A percentile compares a stretch with the other conserved stretches of the same genome.
Conservation (phyloP, 345 rosid species). For the Eucalyptus paniculata region DNA sequence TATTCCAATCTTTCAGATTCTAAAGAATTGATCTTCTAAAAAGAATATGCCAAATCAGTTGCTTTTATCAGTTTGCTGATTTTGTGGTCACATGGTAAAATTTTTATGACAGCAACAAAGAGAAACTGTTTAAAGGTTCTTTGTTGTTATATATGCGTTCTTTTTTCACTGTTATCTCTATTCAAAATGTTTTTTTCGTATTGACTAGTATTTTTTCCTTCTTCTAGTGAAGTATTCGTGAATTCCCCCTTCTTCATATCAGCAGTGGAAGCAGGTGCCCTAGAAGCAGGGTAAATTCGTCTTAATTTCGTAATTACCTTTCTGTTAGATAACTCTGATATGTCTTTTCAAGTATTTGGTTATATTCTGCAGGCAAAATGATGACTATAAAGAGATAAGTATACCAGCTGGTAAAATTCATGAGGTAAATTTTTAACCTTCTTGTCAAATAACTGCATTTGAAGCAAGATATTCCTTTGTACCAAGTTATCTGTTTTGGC, state of each 20-base stretch:
- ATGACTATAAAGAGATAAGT: constrained; percentile 77
- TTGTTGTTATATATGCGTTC: not conserved
- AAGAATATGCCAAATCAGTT: not conserved
- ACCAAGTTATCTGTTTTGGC: not conserved
- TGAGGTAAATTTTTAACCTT: constrained; percentile 40
- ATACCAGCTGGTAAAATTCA: constrained; percentile 69
- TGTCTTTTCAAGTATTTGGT: not conserved
- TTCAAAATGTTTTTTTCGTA: not conserved
- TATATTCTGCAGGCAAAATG: constrained; percentile 45
- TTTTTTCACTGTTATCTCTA: not conserved
- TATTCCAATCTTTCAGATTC: not conserved
- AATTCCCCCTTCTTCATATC: constrained; percentile 93
- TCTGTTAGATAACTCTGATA: not conserved
- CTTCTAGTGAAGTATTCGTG: constrained; percentile 73
- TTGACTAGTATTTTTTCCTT: not conserved
- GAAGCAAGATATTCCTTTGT: not conserved
- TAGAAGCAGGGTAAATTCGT: constrained; percentile 38
- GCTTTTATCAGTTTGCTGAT: not conserved
- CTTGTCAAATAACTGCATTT: not conserved
- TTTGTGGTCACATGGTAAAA: not conserved
- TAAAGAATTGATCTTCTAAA: not conserved
- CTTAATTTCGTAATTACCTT: not conserved
- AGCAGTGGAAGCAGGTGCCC: constrained; percentile 66
- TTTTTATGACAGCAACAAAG: not conserved
- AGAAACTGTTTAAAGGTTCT: not conserved